phyloP scores from a whole-genome alignment of 1,284 basidiomycete species.

The Boletus hoseneyae region DNA sequence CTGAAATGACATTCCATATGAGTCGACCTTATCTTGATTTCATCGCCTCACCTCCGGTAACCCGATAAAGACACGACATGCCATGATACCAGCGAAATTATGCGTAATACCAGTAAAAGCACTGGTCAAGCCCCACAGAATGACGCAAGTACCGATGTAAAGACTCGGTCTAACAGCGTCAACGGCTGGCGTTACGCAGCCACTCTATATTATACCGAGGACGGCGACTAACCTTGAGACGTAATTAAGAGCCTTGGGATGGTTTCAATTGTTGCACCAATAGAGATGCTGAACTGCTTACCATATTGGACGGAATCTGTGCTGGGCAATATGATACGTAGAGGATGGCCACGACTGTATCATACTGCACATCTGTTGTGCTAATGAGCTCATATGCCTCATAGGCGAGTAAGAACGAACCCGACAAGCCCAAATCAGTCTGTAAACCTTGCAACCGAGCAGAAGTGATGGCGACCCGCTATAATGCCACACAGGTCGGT shows the following conservation, averaged over 20 bases:
- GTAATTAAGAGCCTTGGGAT: no score
- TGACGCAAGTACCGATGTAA: conserved; percentile 58
- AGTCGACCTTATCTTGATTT: no score
- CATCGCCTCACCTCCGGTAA: conserved; percentile 47
- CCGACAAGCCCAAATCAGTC: conserved; percentile 50
- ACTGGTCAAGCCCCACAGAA: conserved; percentile 63
- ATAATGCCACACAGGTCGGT: background rate
- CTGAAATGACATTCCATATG: conserved; percentile 8
- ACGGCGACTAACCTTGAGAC: no score
- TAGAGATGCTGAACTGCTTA: conserved; percentile 18
- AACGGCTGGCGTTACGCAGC: no score
- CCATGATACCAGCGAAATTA: conserved; percentile 53
- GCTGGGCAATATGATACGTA: conserved; percentile 60
- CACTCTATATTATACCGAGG: no score
- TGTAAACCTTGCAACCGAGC: conserved; percentile 61
- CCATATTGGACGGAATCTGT: conserved; percentile 68
- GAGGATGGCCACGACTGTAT: conserved; percentile 54
- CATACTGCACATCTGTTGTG: conserved; percentile 55
- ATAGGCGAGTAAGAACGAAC: conserved; percentile 24
- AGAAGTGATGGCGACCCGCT: conserved; percentile 61
- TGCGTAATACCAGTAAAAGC: conserved; percentile 55
- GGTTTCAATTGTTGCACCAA: no score
- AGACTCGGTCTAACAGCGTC: no score
- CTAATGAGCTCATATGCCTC: background rate
- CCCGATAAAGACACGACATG: conserved; percentile 61